These are phyloP conservation scores for Chrysanthemum makinoi DNA, from an alignment of 129 eudicot species.

Conservation along the genomic window DNA sequence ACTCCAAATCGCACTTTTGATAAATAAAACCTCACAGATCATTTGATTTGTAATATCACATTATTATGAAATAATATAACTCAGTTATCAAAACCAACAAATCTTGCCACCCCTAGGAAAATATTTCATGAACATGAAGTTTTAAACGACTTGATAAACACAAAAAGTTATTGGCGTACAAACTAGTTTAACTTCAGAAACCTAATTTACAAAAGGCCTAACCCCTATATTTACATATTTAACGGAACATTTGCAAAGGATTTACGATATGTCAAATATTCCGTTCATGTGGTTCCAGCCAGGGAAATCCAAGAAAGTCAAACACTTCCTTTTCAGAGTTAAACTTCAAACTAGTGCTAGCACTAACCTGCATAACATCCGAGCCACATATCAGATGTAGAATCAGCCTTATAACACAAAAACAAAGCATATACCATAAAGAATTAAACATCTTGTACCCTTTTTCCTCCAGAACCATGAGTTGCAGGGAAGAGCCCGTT, in stretches of 20 bases:
- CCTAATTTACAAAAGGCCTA: constrained; percentile 2
- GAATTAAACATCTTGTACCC: constrained; percentile 43
- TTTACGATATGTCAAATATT: constrained; percentile 48
- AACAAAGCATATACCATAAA: neutral
- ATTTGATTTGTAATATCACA: too few relatives aligned
- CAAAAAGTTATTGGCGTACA: neutral
- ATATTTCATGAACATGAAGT: neutral
- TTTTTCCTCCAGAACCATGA: constrained; percentile 63
- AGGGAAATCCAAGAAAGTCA: constrained; percentile 83
- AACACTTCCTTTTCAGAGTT: constrained; percentile 84
- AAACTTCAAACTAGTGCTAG: constrained; percentile 72
- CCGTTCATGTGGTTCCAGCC: constrained; percentile 83
- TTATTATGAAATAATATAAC: too few relatives aligned
- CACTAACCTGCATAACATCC: constrained; percentile 56
- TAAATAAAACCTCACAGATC: too few relatives aligned
- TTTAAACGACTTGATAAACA: neutral
- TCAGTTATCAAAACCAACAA: too few relatives aligned
- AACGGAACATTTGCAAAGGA: neutral
- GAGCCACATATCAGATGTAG: neutral
- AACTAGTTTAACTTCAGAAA: neutral
- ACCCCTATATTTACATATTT: neutral
- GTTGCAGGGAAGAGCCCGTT: constrained; percentile 89
- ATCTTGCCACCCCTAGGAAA: too few relatives aligned
- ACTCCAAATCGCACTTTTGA: too few relatives aligned
- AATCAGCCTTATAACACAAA: neutral